These are phyloP conservation scores for Sclerotinia minor DNA, from an alignment of 2,329 filamentous ascomycete genomes.

Conservation along the genomic window DNA sequence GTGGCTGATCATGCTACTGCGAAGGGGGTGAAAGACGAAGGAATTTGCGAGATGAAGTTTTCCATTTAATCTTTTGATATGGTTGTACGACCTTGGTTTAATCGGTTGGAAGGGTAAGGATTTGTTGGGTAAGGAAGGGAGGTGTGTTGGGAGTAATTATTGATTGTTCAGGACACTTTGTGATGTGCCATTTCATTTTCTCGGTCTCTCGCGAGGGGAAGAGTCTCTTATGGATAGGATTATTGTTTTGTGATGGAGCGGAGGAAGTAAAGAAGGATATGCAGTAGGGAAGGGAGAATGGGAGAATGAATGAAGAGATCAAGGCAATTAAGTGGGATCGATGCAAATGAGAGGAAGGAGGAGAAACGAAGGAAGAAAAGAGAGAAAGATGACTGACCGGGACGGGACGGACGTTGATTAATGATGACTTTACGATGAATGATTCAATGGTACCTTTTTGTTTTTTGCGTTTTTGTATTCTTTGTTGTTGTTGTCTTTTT, in stretches of 20 bases:
- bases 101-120: slow-evolving; percentile 5
- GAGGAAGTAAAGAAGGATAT: no score
- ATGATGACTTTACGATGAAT: slow-evolving; percentile 25
- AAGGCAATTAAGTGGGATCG: no score
- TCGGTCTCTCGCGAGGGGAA: neutral
- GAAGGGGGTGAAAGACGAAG: neutral
- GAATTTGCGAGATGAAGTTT: slow-evolving; percentile 2
- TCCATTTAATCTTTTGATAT: slow-evolving; percentile 8
- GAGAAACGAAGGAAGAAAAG: neutral
- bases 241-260: neutral
- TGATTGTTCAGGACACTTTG: slow-evolving; percentile 13
- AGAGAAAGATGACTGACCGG: neutral
- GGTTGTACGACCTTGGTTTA: slow-evolving; percentile 17
- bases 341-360: no score
- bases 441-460: slow-evolving; percentile 20
- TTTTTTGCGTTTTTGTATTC: slow-evolving; percentile 7
- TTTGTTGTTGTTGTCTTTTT: neutral
- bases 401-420: slow-evolving; percentile 19
- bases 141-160: slow-evolving; percentile 17
- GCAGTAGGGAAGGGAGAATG: no score
- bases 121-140: neutral
- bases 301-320: neutral
- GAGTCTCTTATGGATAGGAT: neutral
- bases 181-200: neutral
- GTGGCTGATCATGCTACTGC: slow-evolving; percentile 7